Percentiles rank a stretch among this genome's conserved stretches.
phyloP scores from a whole-genome alignment of 2,329 filamentous ascomycete species.

The Pseudogymnoascus sp. region DNA sequence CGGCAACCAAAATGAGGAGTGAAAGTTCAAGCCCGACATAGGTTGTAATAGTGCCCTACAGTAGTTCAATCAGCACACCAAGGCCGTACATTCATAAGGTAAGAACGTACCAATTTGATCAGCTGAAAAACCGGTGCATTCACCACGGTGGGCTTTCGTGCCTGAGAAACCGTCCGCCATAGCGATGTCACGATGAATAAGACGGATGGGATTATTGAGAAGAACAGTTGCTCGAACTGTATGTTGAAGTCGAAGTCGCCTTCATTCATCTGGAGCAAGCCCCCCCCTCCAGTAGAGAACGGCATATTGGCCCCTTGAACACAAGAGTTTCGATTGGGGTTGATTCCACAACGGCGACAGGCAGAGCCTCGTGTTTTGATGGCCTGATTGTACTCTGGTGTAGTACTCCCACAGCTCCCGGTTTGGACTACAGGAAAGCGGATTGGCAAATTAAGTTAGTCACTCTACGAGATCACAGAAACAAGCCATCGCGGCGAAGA shows the following conservation, averaged over 20 bases:
- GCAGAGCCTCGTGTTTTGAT: neutral
- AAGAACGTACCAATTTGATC: constrained; percentile 23
- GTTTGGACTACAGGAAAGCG: no score
- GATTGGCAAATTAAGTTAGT: neutral
- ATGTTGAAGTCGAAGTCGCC: constrained; percentile 26
- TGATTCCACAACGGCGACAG: neutral
- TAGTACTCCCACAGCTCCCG: neutral
- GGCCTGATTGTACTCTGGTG: neutral
- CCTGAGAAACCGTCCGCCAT: constrained; percentile 24
- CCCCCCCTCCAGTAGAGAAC: constrained; percentile 13
- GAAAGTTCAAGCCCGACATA: constrained; percentile 22
- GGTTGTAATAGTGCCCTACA: constrained; percentile 18
- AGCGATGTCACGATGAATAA: constrained; percentile 25
- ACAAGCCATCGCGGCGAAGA: neutral
- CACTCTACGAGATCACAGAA: neutral
- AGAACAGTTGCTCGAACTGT: constrained; percentile 29
- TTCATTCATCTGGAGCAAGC: constrained; percentile 26
- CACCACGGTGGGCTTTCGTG: constrained; percentile 26
- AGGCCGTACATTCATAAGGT: neutral
- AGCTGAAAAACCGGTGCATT: constrained; percentile 23
- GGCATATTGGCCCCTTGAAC: constrained; percentile 15
- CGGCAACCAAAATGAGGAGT: constrained; percentile 21
- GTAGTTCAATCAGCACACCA: constrained; percentile 10
- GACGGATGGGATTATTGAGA: constrained; percentile 25
- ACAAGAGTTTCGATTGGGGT: neutral